Percentiles rank a stretch among this genome's conserved stretches.
Conservation (phyloP, 2,329 filamentous ascomycete species). For the Sclerotinia subarctica region DNA sequence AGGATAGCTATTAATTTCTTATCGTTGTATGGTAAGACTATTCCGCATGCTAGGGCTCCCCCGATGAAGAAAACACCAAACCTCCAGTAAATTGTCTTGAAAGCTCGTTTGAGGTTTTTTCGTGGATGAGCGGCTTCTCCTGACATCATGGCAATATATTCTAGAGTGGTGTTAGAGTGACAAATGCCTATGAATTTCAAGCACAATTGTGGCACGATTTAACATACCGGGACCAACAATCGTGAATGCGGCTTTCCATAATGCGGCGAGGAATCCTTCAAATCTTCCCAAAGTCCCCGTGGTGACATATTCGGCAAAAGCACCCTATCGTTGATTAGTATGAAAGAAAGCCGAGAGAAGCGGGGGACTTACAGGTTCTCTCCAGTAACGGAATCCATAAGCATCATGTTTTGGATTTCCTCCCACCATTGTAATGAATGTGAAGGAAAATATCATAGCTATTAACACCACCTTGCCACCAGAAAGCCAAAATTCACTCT, state of each 20-base stretch:
- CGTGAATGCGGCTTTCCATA: constrained; percentile 45
- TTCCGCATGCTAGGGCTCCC: constrained; percentile 63
- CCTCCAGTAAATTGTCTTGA: constrained; percentile 70
- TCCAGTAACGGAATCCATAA: constrained; percentile 70
- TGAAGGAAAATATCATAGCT: constrained; percentile 50
- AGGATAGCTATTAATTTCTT: constrained; percentile 45
- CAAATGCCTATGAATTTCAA: not conserved
- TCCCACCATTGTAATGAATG: constrained; percentile 69
- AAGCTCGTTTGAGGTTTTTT: constrained; percentile 62
- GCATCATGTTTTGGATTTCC: constrained; percentile 68
- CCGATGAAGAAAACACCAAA: constrained; percentile 69
- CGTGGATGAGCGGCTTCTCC: constrained; percentile 66
- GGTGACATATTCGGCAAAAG: constrained; percentile 60
- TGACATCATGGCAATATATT: constrained; percentile 64
- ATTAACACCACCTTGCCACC: constrained; percentile 46
- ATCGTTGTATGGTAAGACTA: constrained; percentile 65
- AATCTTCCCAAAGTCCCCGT: constrained; percentile 64
- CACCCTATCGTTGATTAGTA: constrained; percentile 44
- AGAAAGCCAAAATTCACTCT: constrained; percentile 68
- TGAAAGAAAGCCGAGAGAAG: not conserved
- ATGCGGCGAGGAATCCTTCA: constrained; percentile 62
- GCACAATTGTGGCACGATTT: constrained; percentile 45
- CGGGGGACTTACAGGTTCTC: constrained; percentile 41
- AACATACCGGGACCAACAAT: constrained; percentile 41
- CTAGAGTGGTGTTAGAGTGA: not conserved